Percentiles rank a stretch among this genome's conserved stretches.
Evolutionary conservation across 108 stramenopile genomes (phyloP).

Genomic region (Aureococcus anophagefferens): DNA sequence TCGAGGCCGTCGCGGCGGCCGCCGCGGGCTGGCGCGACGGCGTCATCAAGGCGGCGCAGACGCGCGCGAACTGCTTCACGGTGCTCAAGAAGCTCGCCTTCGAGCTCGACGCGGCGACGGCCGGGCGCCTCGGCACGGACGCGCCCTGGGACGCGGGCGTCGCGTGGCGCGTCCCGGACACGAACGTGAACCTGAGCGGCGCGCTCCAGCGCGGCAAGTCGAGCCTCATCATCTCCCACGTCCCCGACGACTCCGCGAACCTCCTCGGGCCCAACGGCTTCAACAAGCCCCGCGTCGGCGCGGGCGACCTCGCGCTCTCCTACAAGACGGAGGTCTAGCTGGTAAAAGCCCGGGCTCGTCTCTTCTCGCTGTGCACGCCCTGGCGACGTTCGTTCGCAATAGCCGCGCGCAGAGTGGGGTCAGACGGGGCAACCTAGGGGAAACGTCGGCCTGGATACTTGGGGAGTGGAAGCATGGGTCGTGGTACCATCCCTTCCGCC

Average conservation of each 20-base stretch:
- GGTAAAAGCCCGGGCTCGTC: too few relatives aligned
- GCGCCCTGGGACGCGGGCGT: not conserved
- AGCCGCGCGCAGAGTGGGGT: too few relatives aligned
- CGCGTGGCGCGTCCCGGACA: not conserved
- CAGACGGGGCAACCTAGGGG: too few relatives aligned
- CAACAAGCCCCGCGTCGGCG: not conserved
- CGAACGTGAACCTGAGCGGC: not conserved
- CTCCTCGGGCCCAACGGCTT: not conserved
- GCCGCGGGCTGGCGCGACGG: not conserved
- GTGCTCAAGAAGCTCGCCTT: not conserved
- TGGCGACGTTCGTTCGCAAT: too few relatives aligned
- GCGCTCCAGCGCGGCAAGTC: not conserved
- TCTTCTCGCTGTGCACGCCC: too few relatives aligned
- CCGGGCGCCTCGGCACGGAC: not conserved
- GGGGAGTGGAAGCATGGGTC: too few relatives aligned
- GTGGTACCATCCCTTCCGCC: too few relatives aligned
- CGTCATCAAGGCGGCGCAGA: not conserved
- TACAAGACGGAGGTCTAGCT: not conserved
- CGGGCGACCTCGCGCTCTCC: not conserved
- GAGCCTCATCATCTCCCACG: not conserved
- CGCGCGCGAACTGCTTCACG: not conserved
- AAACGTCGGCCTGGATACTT: too few relatives aligned
- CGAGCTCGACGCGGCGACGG: not conserved
- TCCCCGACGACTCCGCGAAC: not conserved
- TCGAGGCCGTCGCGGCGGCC: not conserved